Base-by-base conservation (phyloP, 2,329 filamentous ascomycete genomes). In the Aspergillus pseudoviridinutans region DNA sequence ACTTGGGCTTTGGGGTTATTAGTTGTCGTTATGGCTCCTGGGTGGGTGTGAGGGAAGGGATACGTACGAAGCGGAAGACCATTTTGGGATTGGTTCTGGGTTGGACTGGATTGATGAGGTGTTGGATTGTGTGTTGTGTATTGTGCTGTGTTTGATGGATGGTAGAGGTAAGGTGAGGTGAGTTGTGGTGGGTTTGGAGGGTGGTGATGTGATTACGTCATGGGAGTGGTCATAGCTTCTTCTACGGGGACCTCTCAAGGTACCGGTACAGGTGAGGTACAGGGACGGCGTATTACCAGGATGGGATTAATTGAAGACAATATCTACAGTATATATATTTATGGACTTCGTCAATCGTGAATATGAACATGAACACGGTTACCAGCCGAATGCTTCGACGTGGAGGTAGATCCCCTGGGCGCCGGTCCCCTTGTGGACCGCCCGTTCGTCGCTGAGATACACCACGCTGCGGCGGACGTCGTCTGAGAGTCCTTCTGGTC, bases 401-500 rank as follows among this genome's bases (percentile, higher is more conserved):
- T 86, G 83, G 32, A 86, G 67, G 67, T 81, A 86, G 28, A 87
- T 82, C 0, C 85, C 86, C 68, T 87, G 84, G 14, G 86, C 86
- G 0, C 84, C 85, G 0, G 83, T 87, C 2, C 86, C 86, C 68
- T 88, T 88, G 63, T 87, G 85, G 47, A 88, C 84, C 3, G 84
- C 86, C 29, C 86, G 76, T 70, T 88, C 86, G 68, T 89, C 85
- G 61, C 83, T 85, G 46, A 88, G 63, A 8, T 67, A 75, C 3
- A 83, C 83, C 0, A 84, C 83, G 55, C 76, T 79, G 14, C 76
- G 79, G 56, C 84, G 78, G 4, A 84, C 81, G 60, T 82, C 78
- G n/a, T 80, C 76, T 3, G 82, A 79, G 50, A 88, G 66, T 0
- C 82, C 80, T 1, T 72, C 68, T 0, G 84, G 84, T 14, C 86